phyloP scores from a whole-genome alignment of 768 basidiomycete species.

The Kwoniella sp. region DNA sequence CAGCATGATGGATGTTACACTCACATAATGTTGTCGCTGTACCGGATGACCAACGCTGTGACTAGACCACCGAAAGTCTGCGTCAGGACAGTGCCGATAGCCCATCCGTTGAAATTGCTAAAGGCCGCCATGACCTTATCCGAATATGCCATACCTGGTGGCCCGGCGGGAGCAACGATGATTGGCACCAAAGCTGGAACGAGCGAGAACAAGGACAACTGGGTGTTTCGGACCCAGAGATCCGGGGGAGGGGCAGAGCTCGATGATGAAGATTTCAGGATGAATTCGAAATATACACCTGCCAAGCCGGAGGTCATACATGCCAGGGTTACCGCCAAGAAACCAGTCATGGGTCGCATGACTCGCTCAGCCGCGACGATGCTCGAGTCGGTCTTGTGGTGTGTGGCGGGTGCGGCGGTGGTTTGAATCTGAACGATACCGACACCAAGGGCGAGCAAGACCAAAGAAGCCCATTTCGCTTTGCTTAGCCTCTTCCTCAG shows the following conservation, averaged over 20 bases:
- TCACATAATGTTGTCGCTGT: slow-evolving; percentile 70
- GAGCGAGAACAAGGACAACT: slow-evolving; percentile 90
- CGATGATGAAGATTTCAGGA: slow-evolving; percentile 72
- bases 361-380: slow-evolving; percentile 56
- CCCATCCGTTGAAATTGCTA: slow-evolving; percentile 83
- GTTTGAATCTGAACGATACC: slow-evolving; percentile 89
- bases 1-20: too few species aligned
- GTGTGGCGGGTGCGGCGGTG: slow-evolving; percentile 30
- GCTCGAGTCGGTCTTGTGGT: slow-evolving; percentile 35
- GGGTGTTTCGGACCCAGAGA: slow-evolving; percentile 95
- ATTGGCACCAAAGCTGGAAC: slow-evolving; percentile 83
- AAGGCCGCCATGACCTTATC: slow-evolving; percentile 62
- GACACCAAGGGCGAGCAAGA: slow-evolving; percentile 84
- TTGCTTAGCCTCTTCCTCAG: slow-evolving; percentile 73
- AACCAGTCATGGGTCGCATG: slow-evolving; percentile 83
- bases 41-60: slow-evolving; percentile 92
- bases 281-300: slow-evolving; percentile 98
- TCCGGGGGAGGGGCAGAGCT: slow-evolving; percentile 58
- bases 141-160: slow-evolving; percentile 33
- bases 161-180: slow-evolving; percentile 60
- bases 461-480: slow-evolving; percentile 79
- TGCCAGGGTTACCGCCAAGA: slow-evolving; percentile 82
- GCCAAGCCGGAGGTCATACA: slow-evolving; percentile 96
- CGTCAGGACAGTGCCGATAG: slow-evolving; percentile 82
- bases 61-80: slow-evolving; percentile 90